These are phyloP conservation scores for Gossypium rotundifolium DNA, from an alignment of 345 rosid species.

Conservation along the genomic window DNA sequence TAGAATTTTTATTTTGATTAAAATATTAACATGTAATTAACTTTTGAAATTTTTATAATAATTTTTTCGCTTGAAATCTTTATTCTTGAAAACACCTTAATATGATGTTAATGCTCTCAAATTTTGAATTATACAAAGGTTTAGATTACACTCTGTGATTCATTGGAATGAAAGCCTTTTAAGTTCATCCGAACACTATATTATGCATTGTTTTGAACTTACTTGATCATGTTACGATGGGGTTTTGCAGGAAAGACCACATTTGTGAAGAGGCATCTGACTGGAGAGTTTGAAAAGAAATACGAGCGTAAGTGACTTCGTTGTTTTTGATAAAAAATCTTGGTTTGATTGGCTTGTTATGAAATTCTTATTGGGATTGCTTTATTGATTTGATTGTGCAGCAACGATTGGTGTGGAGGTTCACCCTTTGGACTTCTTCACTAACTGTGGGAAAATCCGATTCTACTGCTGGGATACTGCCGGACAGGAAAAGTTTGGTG, in stretches of 20 bases:
- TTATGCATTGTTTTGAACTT: background rate
- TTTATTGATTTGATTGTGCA: constrained; percentile 17
- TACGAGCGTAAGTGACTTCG: constrained; percentile 64
- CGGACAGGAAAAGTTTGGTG: constrained; percentile 94
- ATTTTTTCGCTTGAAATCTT: background rate
- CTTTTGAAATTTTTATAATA: background rate
- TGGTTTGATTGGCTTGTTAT: background rate
- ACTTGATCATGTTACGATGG: background rate
- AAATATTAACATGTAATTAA: background rate
- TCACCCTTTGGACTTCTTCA: constrained; percentile 90
- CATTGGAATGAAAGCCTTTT: background rate
- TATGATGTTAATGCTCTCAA: background rate
- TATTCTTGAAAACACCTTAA: background rate
- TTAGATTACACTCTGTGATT: background rate
- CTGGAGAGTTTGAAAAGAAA: constrained; percentile 96
- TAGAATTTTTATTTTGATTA: background rate
- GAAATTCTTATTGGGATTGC: background rate
- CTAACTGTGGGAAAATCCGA: constrained; percentile 87
- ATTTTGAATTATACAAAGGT: background rate
- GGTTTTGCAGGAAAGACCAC: constrained; percentile 68
- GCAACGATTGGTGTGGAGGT: constrained; percentile 97
- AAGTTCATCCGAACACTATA: too few species aligned
- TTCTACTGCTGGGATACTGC: constrained; percentile 99
- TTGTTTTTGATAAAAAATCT: background rate
- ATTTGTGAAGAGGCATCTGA: constrained; percentile 87